Conservation (phyloP, 164 flowering plant genomes). For the Platanus orientalis region DNA sequence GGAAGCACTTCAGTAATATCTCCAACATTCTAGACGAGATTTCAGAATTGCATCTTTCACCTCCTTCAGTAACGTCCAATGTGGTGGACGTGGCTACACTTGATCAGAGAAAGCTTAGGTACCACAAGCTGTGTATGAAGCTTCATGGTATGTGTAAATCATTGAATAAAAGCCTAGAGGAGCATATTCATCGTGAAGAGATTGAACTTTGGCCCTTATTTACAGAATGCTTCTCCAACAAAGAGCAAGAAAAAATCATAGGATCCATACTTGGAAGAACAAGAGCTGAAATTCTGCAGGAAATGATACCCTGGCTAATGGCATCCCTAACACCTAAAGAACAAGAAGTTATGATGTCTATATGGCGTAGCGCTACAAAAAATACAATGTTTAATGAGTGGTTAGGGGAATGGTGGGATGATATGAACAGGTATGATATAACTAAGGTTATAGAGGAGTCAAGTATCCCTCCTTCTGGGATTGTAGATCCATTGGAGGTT, state of each 20-base stretch:
- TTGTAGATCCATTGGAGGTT: slow-evolving; percentile 48
- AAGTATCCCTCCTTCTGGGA: slow-evolving; percentile 19
- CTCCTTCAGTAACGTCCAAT: slow-evolving; percentile 16
- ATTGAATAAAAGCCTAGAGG: slow-evolving; percentile 40
- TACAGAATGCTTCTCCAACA: slow-evolving; percentile 47
- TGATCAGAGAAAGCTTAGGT: slow-evolving; percentile 23
- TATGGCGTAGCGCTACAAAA: slow-evolving; percentile 61
- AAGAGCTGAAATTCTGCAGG: slow-evolving; percentile 61
- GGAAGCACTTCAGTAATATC: slow-evolving; percentile 40
- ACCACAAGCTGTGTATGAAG: slow-evolving; percentile 40
- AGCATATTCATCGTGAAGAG: slow-evolving; percentile 74
- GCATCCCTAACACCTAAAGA: slow-evolving; percentile 52
- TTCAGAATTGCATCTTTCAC: slow-evolving; percentile 29
- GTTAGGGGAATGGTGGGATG: slow-evolving; percentile 90
- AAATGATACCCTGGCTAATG: slow-evolving; percentile 83
- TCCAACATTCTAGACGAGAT: slow-evolving; percentile 50
- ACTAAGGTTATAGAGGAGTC: slow-evolving; percentile 26
- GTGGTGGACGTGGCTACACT: slow-evolving; percentile 8
- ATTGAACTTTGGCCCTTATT: slow-evolving; percentile 71
- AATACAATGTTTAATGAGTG: slow-evolving; percentile 87
- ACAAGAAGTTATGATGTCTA: slow-evolving; percentile 49
- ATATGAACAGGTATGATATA: slow-evolving; percentile 19
- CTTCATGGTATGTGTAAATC: slow-evolving; percentile 65
- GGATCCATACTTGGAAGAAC: slow-evolving; percentile 75
- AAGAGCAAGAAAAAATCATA: slow-evolving; percentile 76